A percentile compares a stretch with the other conserved stretches of the same genome.
phyloP scores from a whole-genome alignment of 2,329 filamentous ascomycete species.

The Apiospora kogelbergensis region DNA sequence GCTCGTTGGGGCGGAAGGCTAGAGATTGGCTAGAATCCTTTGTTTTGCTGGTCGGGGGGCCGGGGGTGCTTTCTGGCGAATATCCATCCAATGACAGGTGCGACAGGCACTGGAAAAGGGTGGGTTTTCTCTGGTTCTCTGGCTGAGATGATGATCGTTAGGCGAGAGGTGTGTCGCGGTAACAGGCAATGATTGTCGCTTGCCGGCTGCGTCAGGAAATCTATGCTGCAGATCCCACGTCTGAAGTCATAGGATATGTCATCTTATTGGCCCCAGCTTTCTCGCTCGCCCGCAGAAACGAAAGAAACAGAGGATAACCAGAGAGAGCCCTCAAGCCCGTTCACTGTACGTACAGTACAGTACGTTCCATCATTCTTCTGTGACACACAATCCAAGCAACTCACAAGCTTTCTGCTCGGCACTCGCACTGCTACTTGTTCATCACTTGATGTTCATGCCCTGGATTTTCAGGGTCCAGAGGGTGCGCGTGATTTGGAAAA shows the following conservation, averaged over 20 bases:
- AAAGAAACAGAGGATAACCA: background rate
- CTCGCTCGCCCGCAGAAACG: background rate
- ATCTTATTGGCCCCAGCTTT: background rate
- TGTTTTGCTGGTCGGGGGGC: constrained; percentile 12
- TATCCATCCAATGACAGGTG: background rate
- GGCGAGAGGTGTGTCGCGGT: background rate
- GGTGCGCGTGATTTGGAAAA: background rate
- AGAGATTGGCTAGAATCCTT: constrained; percentile 18
- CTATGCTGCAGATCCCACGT: background rate
- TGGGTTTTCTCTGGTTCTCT: background rate
- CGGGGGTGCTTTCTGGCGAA: background rate
- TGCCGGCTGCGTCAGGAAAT: background rate
- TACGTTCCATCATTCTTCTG: background rate
- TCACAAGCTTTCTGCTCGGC: background rate
- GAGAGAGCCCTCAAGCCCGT: background rate
- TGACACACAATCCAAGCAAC: background rate
- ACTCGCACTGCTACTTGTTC: background rate
- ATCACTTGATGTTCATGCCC: background rate
- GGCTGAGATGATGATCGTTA: background rate
- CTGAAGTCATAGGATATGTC: constrained; percentile 3
- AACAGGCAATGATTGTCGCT: background rate
- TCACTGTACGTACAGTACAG: background rate
- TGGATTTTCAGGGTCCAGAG: background rate
- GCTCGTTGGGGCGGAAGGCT: background rate
- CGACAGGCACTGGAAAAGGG: background rate